These are phyloP conservation scores for Leptographium lundbergii DNA, from an alignment of 2,329 filamentous ascomycete species.

Conservation along the genomic window DNA sequence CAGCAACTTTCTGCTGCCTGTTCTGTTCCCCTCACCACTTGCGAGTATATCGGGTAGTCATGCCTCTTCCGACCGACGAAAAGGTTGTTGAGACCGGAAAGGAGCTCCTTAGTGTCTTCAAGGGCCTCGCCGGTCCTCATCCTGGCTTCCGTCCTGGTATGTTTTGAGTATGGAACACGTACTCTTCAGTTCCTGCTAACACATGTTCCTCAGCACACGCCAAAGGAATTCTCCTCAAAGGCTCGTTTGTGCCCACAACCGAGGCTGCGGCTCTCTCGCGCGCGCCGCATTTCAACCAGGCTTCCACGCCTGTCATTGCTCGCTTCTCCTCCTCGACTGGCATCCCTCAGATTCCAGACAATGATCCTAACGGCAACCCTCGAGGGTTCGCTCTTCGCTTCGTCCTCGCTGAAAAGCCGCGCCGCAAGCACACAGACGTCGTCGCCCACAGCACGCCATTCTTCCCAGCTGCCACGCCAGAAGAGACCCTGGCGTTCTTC, in stretches of 20 bases:
- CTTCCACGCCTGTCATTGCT: slow-evolving; percentile 30
- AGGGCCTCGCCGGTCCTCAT: slow-evolving; percentile 25
- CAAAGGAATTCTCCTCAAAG: slow-evolving; percentile 36
- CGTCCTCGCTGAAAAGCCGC: slow-evolving; percentile 23
- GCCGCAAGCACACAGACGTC: slow-evolving; percentile 41
- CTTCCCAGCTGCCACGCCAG: slow-evolving; percentile 40
- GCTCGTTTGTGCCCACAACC: slow-evolving; percentile 36
- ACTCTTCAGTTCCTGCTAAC: neutral
- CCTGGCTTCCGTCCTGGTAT: slow-evolving; percentile 27
- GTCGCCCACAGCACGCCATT: slow-evolving; percentile 36
- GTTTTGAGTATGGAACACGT: neutral
- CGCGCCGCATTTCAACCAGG: slow-evolving; percentile 33
- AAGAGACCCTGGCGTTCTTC: slow-evolving; percentile 37
- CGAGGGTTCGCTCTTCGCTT: slow-evolving; percentile 37
- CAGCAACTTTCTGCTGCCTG: neutral
- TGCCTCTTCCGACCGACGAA: slow-evolving; percentile 31
- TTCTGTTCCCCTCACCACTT: neutral
- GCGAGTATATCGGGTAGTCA: slow-evolving; percentile 15
- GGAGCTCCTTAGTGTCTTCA: slow-evolving; percentile 22
- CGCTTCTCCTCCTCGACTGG: slow-evolving; percentile 41
- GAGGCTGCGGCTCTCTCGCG: slow-evolving; percentile 29
- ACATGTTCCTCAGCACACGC: slow-evolving; percentile 32
- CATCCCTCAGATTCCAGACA: slow-evolving; percentile 35
- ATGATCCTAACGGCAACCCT: slow-evolving; percentile 31
- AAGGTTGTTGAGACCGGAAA: slow-evolving; percentile 23